Conservation (phyloP, 2,329 filamentous ascomycete species). For the Chaetothyriales sp. region DNA sequence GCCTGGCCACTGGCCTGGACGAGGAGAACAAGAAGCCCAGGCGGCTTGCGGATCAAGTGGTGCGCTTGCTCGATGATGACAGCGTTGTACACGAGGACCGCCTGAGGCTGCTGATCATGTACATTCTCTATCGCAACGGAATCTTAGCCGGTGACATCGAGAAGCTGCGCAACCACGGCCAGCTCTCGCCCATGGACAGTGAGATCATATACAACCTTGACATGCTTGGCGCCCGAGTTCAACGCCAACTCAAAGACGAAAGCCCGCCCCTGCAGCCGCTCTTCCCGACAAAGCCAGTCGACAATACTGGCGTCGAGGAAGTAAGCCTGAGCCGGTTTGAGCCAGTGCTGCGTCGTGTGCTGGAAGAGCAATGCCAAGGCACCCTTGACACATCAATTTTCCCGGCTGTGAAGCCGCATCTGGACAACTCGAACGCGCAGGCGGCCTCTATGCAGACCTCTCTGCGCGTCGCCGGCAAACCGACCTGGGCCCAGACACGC, state of each 20-base stretch:
- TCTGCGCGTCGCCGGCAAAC: conserved; percentile 66
- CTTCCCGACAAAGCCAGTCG: conserved; percentile 37
- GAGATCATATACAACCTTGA: conserved; percentile 61
- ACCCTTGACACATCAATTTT: conserved; percentile 51
- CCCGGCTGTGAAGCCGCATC: conserved; percentile 57
- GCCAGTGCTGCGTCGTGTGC: conserved; percentile 63
- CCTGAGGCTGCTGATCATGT: conserved; percentile 70
- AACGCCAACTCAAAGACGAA: conserved; percentile 61
- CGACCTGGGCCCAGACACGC: conserved; percentile 82
- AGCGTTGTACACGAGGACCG: conserved; percentile 57
- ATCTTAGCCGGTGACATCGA: conserved; percentile 70
- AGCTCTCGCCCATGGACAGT: conserved; percentile 57
- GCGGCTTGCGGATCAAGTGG: conserved; percentile 70
- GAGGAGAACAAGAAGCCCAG: conserved; percentile 87
- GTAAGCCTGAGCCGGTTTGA: conserved; percentile 78
- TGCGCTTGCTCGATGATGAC: conserved; percentile 76
- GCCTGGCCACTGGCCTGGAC: conserved; percentile 77
- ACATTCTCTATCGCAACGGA: conserved; percentile 72
- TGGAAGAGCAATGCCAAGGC: conserved; percentile 58
- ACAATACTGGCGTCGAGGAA: conserved; percentile 41
- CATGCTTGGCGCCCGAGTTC: conserved; percentile 60
- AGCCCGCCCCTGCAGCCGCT: conserved; percentile 50
- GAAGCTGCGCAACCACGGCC: conserved; percentile 69
- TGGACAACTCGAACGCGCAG: conserved; percentile 30
- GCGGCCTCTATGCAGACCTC: conserved; percentile 53